These are phyloP conservation scores for Schwanniomyces pseudopolymorphus DNA, from an alignment of 805 yeast genomes.

Conservation along the genomic window DNA sequence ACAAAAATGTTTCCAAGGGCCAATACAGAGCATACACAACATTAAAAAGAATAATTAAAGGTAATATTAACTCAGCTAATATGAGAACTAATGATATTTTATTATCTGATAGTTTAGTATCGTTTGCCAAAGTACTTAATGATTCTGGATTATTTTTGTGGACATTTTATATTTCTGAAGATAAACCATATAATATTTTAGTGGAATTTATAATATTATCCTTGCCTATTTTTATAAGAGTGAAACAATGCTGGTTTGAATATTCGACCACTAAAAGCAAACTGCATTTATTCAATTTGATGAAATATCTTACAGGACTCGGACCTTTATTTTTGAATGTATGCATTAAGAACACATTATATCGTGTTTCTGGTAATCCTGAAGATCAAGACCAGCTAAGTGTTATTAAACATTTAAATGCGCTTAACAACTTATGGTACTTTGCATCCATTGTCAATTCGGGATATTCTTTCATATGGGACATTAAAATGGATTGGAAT, in stretches of 20 bases:
- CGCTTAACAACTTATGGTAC: slow-evolving; percentile 43
- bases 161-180: slow-evolving; percentile 35
- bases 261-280: slow-evolving; percentile 49
- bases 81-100: slow-evolving; percentile 77
- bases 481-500: slow-evolving; percentile 86
- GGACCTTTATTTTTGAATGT: slow-evolving; percentile 33
- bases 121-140: slow-evolving; percentile 72
- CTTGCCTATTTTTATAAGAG: slow-evolving; percentile 72
- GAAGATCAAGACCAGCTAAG: slow-evolving; percentile 11
- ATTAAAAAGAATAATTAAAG: slow-evolving; percentile 51
- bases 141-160: slow-evolving; percentile 65
- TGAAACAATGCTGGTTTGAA: slow-evolving; percentile 80
- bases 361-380: slow-evolving; percentile 6
- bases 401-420: slow-evolving; percentile 14
- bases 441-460: slow-evolving; percentile 58
- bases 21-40: slow-evolving; percentile 48
- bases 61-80: slow-evolving; percentile 55
- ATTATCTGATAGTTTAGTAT: slow-evolving; percentile 80
- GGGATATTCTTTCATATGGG: slow-evolving; percentile 84
- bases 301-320: slow-evolving; percentile 70
- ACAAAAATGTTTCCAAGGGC: slow-evolving; percentile 28
- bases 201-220: slow-evolving; percentile 32
- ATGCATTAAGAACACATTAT: slow-evolving; percentile 18
- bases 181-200: slow-evolving; percentile 24
- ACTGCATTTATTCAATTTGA: slow-evolving; percentile 65